A percentile compares a stretch with the other conserved stretches of the same genome.
Conservation (phyloP, 2,329 filamentous ascomycete species). For the Zymoseptoria crescenta region DNA sequence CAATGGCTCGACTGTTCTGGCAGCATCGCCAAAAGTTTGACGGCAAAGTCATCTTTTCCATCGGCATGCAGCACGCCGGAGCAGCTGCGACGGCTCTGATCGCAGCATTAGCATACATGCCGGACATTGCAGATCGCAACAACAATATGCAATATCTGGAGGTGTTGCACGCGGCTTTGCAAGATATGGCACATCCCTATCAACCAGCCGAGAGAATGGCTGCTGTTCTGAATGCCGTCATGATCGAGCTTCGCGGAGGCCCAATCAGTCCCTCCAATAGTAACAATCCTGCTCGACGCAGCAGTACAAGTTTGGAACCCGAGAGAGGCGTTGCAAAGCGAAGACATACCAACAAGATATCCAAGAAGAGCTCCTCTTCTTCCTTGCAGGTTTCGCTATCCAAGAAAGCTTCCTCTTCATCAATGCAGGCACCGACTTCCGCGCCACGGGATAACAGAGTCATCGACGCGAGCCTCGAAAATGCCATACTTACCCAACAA, state of each 20-base stretch:
- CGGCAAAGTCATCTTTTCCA: conserved; percentile 19
- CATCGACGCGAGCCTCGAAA: conserved; percentile 8
- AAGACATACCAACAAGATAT: conserved; percentile 10
- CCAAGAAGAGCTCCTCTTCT: not conserved
- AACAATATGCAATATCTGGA: conserved; percentile 23
- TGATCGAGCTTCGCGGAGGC: conserved; percentile 18
- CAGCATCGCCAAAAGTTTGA: conserved; percentile 21
- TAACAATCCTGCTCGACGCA: conserved; percentile 13
- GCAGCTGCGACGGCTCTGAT: conserved; percentile 20
- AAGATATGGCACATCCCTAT: conserved; percentile 20
- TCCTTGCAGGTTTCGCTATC: not conserved
- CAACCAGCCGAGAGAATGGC: conserved; percentile 21
- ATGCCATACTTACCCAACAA: conserved; percentile 2
- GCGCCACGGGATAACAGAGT: conserved; percentile 4
- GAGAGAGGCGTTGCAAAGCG: conserved; percentile 14
- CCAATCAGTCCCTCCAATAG: conserved; percentile 15
- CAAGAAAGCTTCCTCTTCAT: not conserved
- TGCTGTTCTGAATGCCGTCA: conserved; percentile 18
- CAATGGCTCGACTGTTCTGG: conserved; percentile 21
- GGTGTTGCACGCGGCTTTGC: conserved; percentile 18
- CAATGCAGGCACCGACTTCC: conserved; percentile 15
- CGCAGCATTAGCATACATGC: conserved; percentile 20
- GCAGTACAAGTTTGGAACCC: conserved; percentile 10
- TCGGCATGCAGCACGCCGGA: conserved; percentile 22
- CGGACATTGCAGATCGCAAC: conserved; percentile 17